Evolutionary conservation across 83 land plant genomes (phyloP).

Genomic region (Isoetes engelmannii): DNA sequence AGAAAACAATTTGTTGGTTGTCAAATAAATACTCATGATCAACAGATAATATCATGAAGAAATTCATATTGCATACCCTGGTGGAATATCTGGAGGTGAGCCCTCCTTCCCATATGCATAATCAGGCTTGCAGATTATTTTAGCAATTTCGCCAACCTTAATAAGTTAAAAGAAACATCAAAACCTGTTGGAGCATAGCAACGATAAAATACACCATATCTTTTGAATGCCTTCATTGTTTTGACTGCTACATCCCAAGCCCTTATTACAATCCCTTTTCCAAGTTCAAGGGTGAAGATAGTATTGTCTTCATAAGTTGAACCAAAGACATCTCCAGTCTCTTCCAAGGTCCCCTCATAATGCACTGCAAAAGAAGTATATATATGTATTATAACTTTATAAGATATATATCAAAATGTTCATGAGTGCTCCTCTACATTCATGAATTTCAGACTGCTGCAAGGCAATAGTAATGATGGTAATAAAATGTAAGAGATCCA

Average conservation of each 20-base stretch:
- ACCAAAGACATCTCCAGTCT: conserved; percentile 78
- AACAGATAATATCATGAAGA: background rate
- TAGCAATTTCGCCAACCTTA: conserved; percentile 86
- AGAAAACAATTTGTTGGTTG: too few relatives aligned
- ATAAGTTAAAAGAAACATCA: background rate
- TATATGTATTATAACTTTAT: background rate
- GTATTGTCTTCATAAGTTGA: conserved; percentile 83
- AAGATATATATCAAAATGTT: background rate
- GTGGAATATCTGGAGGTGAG: conserved; percentile 85
- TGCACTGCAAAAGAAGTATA: conserved; percentile 45
- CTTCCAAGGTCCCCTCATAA: conserved; percentile 82
- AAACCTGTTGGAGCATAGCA: background rate
- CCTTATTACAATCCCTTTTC: conserved; percentile 70
- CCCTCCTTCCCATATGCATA: conserved; percentile 89
- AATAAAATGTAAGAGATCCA: background rate
- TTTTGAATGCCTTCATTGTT: conserved; percentile 69
- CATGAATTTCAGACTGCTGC: background rate
- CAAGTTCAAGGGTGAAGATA: conserved; percentile 78
- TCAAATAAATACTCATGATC: background rate
- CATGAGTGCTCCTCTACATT: too few relatives aligned
- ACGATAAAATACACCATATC: background rate
- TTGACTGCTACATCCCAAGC: conserved; percentile 88
- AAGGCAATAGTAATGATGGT: background rate
- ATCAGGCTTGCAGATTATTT: conserved; percentile 79
- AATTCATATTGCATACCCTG: conserved; percentile 33